Base-by-base conservation (phyloP, 2,329 filamentous ascomycete genomes). In the Sporothrix euskadiensis region DNA sequence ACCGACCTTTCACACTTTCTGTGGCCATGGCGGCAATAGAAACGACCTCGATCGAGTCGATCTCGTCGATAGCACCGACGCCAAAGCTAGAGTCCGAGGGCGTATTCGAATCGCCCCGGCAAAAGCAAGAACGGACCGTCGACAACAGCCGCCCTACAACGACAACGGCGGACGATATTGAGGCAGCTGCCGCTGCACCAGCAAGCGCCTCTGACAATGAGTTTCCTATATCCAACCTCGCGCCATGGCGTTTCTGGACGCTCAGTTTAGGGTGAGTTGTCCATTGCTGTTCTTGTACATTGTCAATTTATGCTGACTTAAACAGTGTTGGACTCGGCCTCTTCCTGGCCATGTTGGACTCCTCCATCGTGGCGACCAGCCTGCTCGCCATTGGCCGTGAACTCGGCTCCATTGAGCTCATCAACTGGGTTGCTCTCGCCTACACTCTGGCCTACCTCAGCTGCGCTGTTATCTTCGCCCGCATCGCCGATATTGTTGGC, bases 361-460 rank as follows among this genome's bases (percentile, higher is more conserved):
- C 85, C 1, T 88, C 88, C 3, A 89, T 90, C 52, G 85, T 90
- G 0, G 87, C 88, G 0, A 89, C 88, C 14, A 86, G 86, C 61
- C 79, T 90, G 10, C 86, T 86, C 76, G 82, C 82, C n/a, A 89
- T 90, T 65, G 85, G 85, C 1, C 78, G 77, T 19, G 86, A 90
- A 4, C 87, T 90, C 65, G 73, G 83, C 12, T 81, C 83, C 16
- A 76, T 86, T 2, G 79, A 81, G 12, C 77, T 77, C 3, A 82
- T 87, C 71, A 88, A 87, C 76, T 88, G 86, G 86, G 83, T 89
- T 0, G 86, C 86, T 0, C 80, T 90, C 52, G 81, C 86, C 7
- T 89, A 89, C 76, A 88, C 86, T 0, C 80, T 89, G 30, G 81
- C 87, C 12, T 89, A 88, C 76, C 82, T 90, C 47, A 85, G 88